A percentile compares a stretch with the other conserved stretches of the same genome.
Evolutionary conservation across 2,329 filamentous ascomycete genomes (phyloP).

Genomic region (Acrodontium crateriforme): DNA sequence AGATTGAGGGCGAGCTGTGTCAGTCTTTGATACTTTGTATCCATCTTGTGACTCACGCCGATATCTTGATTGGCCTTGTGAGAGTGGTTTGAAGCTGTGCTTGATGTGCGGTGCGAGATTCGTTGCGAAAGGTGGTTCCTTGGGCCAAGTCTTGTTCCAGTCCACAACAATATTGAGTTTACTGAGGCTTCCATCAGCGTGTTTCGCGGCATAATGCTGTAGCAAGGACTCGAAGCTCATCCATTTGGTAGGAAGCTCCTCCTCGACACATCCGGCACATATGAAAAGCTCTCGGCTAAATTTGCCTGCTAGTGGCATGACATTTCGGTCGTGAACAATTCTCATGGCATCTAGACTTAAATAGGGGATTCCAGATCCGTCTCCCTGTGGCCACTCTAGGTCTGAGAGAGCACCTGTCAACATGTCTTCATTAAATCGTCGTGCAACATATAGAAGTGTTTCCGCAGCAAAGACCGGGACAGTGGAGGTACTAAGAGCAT

Average conservation of each 20-base stretch:
- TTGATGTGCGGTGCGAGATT: conserved; percentile 27
- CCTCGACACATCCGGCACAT: conserved; percentile 47
- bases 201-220: conserved; percentile 74
- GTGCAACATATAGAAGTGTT: conserved; percentile 45
- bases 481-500: conserved; percentile 48
- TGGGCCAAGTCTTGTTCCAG: conserved; percentile 66
- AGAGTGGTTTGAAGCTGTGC: no score
- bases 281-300: conserved; percentile 60
- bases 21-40: no score
- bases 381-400: conserved; percentile 5
- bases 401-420: conserved; percentile 12
- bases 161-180: conserved; percentile 58
- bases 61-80: no score
- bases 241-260: conserved; percentile 49
- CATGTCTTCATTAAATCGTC: conserved; percentile 35
- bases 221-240: conserved; percentile 68
- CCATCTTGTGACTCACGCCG: no score
- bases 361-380: conserved; percentile 12
- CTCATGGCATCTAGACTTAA: conserved; percentile 76
- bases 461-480: conserved; percentile 58
- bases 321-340: conserved; percentile 66
- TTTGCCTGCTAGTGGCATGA: conserved; percentile 54
- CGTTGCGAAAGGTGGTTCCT: conserved; percentile 55
- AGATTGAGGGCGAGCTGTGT: no score
- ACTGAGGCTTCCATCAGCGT: conserved; percentile 57